Base-by-base conservation (phyloP, 192 early-diverging fungal genomes). In the Lobulomyces angularis region DNA sequence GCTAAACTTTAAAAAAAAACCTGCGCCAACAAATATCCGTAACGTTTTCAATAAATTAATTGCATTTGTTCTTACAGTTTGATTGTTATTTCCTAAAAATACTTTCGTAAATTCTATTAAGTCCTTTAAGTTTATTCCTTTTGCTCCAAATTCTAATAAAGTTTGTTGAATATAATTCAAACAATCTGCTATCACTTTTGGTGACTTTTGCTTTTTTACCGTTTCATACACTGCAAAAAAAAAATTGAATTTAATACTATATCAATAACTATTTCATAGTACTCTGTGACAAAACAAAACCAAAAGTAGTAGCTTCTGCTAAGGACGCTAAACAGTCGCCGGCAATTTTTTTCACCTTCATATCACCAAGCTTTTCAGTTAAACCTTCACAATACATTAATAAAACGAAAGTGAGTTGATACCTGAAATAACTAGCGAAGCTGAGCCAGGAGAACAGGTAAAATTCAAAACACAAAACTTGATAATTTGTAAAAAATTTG, bases 321-420 rank as follows among this genome's bases (percentile, higher is more conserved):
- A 90, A 83, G 0, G 65, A 48, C 2, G 70, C 71, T 53, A 98
- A 58, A 35, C 85, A 87, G 16, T 83, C 82, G 5, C 78, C 80
- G 0, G 88, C 82, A 0, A 72, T 62, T 20, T 82, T 84, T 48
- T 92, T 94, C 17, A 94, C 64, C 55, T 98, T 98, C 45, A 88
- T 82, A 44, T 98, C 94, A 12, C 90, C 85, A 11, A 98, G 69
- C 59, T 93, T 96, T 50, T 95, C 94, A 0, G 74, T 81, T 26
- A 92, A 60, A 4, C 76, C 75, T 37, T 6, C 18, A 36, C 3
- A 34, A 21, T 33, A 28, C 23, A 18, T 20, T 14, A 2, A 55
- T 47, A 16, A 7, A 29, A 25, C 12, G 33, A 21, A 11, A 4
- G 27, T 41, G 23, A 36, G 2, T 36, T 42, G 41, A 36, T 50